Evolutionary conservation across 805 yeast species (phyloP), one percentile per base, ranked within the genome.

Genomic region (Metschnikowia baotianmanensis): DNA sequence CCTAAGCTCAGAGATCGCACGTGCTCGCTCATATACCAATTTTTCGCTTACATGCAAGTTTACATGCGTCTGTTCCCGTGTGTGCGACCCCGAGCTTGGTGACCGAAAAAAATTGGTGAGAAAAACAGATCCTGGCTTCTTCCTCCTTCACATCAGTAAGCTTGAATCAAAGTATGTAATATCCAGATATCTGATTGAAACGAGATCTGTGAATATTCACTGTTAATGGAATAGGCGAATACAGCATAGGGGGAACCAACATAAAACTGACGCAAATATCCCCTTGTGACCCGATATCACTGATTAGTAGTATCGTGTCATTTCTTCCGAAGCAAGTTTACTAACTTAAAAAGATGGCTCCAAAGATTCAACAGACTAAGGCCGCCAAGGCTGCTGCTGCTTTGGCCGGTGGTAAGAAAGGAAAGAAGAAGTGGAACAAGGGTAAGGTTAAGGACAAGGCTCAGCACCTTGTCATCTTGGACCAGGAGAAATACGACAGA

Each of bases 311-410:
- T n/a, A n/a, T n/a, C n/a, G 9, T 7, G 23, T 21, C 6, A 6
- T 21, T 21, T 21, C 23, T 7, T 21, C 9, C 23, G 9, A 21
- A 21, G 7, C 9, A 4, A 12, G 29, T 22, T 15, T 31, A 40
- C 43, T 40, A 40, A 40, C 43, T 41, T 11, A 30, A 19, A 3
- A 18, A 50, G 53, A 88, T 91, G 97, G 96, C 97, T 77, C 96
- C 96, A 82, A 91, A 91, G 80, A 80, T 87, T 79, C 97, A 91
- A 83, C 90, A 88, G 77, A 85, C 96, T 69, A 91, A 91, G 82
- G 97, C 97, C 77, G 97, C 96, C 71, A 91, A 91, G 82, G 96
- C 96, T 71, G 97, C 98, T 69, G 98, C 98, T 80, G 98, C 97
- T 75, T 80, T 88, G 84, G 96, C 97, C 74, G 97, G 97, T 86